phyloP scores from a whole-genome alignment of 73 alveolate species.

The Durusdinium trenchii region DNA sequence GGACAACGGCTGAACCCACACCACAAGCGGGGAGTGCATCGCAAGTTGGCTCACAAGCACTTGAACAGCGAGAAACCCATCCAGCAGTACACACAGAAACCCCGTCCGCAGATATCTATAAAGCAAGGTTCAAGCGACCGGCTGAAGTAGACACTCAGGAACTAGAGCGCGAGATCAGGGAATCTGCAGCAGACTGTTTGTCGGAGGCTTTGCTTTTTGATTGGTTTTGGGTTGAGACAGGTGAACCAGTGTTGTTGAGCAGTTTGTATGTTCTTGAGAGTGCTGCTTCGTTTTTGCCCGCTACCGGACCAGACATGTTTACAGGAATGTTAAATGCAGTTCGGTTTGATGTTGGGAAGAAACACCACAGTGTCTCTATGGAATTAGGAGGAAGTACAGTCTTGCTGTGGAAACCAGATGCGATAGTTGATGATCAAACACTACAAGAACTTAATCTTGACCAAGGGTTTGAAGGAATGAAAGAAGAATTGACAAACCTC shows the following conservation, averaged over 20 bases:
- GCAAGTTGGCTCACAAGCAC: background rate
- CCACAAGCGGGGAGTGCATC: too few relatives aligned
- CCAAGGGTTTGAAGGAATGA: background rate
- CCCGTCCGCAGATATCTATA: background rate
- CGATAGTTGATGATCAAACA: background rate
- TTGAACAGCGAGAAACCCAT: background rate
- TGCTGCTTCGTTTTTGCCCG: too few relatives aligned
- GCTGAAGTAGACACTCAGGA: background rate
- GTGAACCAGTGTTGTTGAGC: background rate
- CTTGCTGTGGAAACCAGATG: background rate
- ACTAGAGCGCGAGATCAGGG: background rate
- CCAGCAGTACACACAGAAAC: background rate
- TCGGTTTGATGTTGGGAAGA: background rate
- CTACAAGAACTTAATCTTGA: background rate
- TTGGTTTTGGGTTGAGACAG: background rate
- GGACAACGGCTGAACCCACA: too few relatives aligned
- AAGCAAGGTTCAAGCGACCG: background rate
- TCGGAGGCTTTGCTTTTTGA: background rate
- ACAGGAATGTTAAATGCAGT: background rate
- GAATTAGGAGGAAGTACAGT: background rate
- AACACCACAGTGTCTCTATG: background rate
- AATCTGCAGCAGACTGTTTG: background rate
- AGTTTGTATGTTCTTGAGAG: background rate
- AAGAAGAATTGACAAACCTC: background rate
- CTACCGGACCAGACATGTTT: background rate